These are phyloP conservation scores for Oryza australiensis DNA, from an alignment of 176 grass and related monocot species.

Conservation along the genomic window DNA sequence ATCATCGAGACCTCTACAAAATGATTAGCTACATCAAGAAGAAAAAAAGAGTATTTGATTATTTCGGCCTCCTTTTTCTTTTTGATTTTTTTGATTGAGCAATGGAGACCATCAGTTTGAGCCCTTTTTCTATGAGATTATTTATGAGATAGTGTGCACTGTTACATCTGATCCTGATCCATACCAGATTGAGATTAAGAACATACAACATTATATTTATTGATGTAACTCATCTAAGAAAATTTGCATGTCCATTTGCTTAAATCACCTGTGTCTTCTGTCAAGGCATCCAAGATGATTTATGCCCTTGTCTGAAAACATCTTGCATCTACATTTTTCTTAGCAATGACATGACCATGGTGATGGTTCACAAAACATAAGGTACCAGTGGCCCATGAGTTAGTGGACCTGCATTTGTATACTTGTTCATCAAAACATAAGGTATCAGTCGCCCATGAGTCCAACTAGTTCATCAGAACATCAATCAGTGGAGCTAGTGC, in stretches of 20 bases:
- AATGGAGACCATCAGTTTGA: background rate
- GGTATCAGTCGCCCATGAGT: no score
- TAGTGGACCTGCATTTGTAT: no score
- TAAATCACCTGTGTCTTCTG: background rate
- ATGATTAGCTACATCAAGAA: no score
- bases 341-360: background rate
- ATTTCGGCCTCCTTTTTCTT: no score
- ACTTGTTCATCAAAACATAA: no score
- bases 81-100: no score
- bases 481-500: conserved; percentile 30
- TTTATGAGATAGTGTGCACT: background rate
- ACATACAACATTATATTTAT: background rate
- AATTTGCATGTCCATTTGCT: background rate
- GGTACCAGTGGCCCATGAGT: background rate
- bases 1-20: no score
- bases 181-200: background rate
- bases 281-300: background rate
- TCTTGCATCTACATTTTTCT: background rate
- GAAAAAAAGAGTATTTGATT: no score
- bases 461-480: background rate
- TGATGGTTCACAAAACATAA: background rate
- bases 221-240: background rate
- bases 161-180: background rate
- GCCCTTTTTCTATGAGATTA: no score
- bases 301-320: background rate